These are phyloP conservation scores for Beauveria bassiana DNA, from an alignment of 2,329 filamentous ascomycete genomes.

Conservation along the genomic window DNA sequence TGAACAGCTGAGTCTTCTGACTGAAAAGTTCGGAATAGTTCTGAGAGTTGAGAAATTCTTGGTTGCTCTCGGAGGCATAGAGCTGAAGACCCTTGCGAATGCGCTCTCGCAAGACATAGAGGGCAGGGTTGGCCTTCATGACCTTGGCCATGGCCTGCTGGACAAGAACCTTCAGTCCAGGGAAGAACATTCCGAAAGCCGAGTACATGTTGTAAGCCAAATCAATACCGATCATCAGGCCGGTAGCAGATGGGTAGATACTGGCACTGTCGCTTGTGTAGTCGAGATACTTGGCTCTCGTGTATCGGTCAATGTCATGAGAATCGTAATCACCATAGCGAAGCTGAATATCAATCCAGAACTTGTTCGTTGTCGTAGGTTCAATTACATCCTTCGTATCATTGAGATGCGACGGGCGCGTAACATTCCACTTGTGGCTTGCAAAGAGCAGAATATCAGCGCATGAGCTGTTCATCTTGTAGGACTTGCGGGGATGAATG, in stretches of 20 bases:
- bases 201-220: conserved; percentile 98
- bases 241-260: conserved; percentile 94
- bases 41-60: conserved; percentile 98
- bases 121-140: conserved; percentile 97
- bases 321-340: conserved; percentile 98
- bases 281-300: conserved; percentile 94
- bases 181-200: conserved; percentile 97
- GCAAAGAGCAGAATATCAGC: conserved; percentile 96
- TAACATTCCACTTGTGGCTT: conserved; percentile 98
- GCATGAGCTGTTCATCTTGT: conserved; percentile 99
- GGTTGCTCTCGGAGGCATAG: conserved; percentile 96
- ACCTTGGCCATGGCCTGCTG: conserved; percentile 99
- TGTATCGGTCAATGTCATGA: conserved; percentile 96
- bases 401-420: conserved; percentile 82
- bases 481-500: conserved; percentile 96
- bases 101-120: conserved; percentile 94
- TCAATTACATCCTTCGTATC: conserved; percentile 96
- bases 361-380: conserved; percentile 93
- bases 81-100: conserved; percentile 97
- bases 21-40: conserved; percentile 99
- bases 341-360: conserved; percentile 96
- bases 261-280: conserved; percentile 99
- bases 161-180: conserved; percentile 86
- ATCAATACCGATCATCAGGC: conserved; percentile 96
- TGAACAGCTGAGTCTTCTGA: conserved; percentile 97